A percentile compares a stretch with the other conserved stretches of the same genome.
phyloP scores from a whole-genome alignment of 768 basidiomycete species.

The Leucosporidium yakuticum region DNA sequence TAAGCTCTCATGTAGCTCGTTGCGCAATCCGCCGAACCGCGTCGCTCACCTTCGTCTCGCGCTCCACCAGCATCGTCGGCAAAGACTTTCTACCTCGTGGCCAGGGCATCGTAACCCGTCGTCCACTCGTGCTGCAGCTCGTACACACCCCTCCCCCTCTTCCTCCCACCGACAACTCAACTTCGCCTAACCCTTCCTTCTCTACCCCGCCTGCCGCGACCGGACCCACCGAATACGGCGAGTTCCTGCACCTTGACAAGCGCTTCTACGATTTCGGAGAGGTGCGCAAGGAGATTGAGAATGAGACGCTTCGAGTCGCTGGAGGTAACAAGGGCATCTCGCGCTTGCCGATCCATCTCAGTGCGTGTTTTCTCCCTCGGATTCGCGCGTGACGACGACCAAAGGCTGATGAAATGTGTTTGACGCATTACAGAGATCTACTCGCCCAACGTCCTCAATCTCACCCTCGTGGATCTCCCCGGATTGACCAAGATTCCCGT shows the following conservation, averaged over 20 bases:
- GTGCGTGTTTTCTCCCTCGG: constrained; percentile 2
- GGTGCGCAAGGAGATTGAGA: constrained; percentile 92
- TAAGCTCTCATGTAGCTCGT: constrained; percentile 46
- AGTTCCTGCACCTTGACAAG: constrained; percentile 94
- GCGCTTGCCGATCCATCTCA: constrained; percentile 87
- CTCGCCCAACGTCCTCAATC: constrained; percentile 87
- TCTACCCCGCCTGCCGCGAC: background rate
- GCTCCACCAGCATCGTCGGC: constrained; percentile 70
- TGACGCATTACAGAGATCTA: constrained; percentile 57
- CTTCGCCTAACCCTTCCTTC: constrained; percentile 43
- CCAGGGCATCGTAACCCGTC: constrained; percentile 87
- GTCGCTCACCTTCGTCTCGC: background rate
- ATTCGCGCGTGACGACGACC: background rate
- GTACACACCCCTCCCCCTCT: constrained; percentile 75
- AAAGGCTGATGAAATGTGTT: background rate
- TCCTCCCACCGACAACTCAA: constrained; percentile 17
- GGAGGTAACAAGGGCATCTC: constrained; percentile 99
- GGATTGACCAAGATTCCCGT: constrained; percentile 97
- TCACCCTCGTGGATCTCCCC: constrained; percentile 93
- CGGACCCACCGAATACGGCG: constrained; percentile 70
- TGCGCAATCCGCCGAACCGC: background rate
- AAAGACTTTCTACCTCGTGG: constrained; percentile 51
- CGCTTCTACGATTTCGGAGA: constrained; percentile 94
- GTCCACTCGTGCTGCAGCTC: constrained; percentile 91
- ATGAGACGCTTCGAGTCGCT: constrained; percentile 85